A percentile compares a stretch with the other conserved stretches of the same genome.
phyloP scores from a whole-genome alignment of 305 asterid species.

The Fraxinus ornus region DNA sequence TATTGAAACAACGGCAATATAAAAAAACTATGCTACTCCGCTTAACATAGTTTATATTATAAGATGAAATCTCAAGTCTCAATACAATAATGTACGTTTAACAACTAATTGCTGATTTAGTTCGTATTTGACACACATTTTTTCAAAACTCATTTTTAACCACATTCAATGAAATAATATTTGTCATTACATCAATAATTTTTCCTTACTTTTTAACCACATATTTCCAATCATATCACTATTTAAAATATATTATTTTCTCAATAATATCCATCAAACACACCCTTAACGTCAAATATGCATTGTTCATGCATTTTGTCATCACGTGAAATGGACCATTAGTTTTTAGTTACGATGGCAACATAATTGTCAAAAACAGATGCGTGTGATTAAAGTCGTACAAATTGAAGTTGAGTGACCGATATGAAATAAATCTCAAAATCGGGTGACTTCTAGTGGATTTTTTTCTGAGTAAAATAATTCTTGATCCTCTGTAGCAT shows the following conservation, averaged over 20 bases:
- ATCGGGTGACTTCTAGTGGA: neutral
- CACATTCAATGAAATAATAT: too few species aligned
- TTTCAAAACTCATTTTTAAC: too few species aligned
- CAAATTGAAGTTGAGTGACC: neutral
- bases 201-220: too few species aligned
- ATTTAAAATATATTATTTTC: too few species aligned
- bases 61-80: neutral
- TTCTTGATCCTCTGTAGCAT: slow-evolving; percentile 17
- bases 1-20: too few species aligned
- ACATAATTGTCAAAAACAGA: neutral
- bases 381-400: neutral
- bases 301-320: neutral
- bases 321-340: neutral
- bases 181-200: too few species aligned
- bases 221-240: too few species aligned
- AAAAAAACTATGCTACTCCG: too few species aligned
- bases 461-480: neutral
- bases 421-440: neutral
- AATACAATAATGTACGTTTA: too few species aligned
- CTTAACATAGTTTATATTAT: too few species aligned
- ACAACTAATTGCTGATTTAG: neutral
- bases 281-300: neutral
- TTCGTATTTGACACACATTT: too few species aligned
- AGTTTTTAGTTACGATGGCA: neutral
- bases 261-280: too few species aligned